Evolutionary conservation across 108 stramenopile species (phyloP), one percentile per base, ranked within the genome.

Genomic region (Fistulifera pelliculosa): DNA sequence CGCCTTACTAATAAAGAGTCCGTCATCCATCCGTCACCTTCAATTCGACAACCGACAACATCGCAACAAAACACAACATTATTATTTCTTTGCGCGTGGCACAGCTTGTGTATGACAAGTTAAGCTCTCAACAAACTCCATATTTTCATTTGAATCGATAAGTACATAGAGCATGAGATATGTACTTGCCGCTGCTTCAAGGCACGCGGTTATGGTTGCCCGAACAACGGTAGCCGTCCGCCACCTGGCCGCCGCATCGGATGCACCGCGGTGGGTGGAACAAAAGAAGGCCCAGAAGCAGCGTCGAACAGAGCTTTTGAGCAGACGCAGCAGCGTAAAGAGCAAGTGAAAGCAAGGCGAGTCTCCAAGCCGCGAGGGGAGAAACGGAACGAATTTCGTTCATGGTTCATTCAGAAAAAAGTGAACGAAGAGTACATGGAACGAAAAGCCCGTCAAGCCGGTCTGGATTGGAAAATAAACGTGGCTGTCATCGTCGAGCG

Each of bases 401-500:
- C 47, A 0, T 91, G 83, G 81, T 91, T 75, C 67, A 67, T 81
- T 39, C 58, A 54, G 10, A 65, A 69, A 42, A 28, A 59, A 12
- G 45, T 52, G n/a, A 63, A 74, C 26, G 82, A 92, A 41, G 69
- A 78, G 24, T 60, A 68, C 4, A 48, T 81, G 52, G 56, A 76
- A 13, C 79, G 80, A 1, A 64, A 66, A 60, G 90, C 90, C 6
- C 69, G 74, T 26, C 69, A 73, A 53, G 63, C 71, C 39, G 73
- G 71, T n/a, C 68, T 73, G 57, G 81, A 79, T 25, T 92, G 90
- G 90, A 70, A 71, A 24, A 58, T 84, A 16, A 51, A 85, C 22
- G 86, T 92, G 0, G 77, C 80, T 10, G 83, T 66, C 52, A 66
- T 92, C 41, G 56, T 92, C 58, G 84, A 87, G 38, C 71, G 90